phyloP scores from a whole-genome alignment of 208 protist species.

The Borovskyia barvae region DNA sequence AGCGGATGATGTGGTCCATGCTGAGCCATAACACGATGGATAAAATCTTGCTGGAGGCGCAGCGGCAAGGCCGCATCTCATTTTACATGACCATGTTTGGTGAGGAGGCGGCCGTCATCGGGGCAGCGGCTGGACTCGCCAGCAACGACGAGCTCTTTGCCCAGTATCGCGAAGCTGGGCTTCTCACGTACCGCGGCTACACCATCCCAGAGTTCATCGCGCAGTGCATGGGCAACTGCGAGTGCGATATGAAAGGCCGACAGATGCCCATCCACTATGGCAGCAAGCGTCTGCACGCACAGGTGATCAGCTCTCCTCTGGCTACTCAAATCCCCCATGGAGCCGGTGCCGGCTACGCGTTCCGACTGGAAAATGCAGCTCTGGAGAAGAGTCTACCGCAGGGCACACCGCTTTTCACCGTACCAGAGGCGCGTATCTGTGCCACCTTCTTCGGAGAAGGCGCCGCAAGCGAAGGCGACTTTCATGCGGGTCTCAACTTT shows the following conservation, averaged over 20 bases:
- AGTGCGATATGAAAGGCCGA: slow-evolving; percentile 89
- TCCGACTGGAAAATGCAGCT: slow-evolving; percentile 85
- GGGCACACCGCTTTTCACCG: slow-evolving; percentile 17
- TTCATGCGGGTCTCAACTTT: slow-evolving; percentile 97
- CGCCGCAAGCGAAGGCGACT: slow-evolving; percentile 96
- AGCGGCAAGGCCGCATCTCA: slow-evolving; percentile 95
- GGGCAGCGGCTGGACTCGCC: slow-evolving; percentile 87
- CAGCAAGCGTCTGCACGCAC: slow-evolving; percentile 88
- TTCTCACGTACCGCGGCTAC: slow-evolving; percentile 88
- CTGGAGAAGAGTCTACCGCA: slow-evolving; percentile 22
- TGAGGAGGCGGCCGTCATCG: slow-evolving; percentile 93
- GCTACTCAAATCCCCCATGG: slow-evolving; percentile 97
- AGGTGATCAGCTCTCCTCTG: slow-evolving; percentile 96
- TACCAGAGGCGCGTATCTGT: slow-evolving; percentile 52
- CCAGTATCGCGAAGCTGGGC: slow-evolving; percentile 94
- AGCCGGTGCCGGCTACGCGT: slow-evolving; percentile 92
- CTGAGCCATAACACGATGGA: slow-evolving; percentile 92
- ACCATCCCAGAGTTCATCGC: slow-evolving; percentile 90
- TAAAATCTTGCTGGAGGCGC: slow-evolving; percentile 90
- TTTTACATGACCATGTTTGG: slow-evolving; percentile 98
- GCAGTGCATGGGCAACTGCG: slow-evolving; percentile 95
- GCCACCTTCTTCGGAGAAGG: slow-evolving; percentile 97
- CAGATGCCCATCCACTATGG: slow-evolving; percentile 99
- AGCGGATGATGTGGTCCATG: slow-evolving; percentile 93
- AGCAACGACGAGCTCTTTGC: slow-evolving; percentile 91